Evolutionary conservation across 164 flowering plant species (phyloP), one percentile per base, ranked within the genome.

Genomic region (Aristolochia fimbriata): DNA sequence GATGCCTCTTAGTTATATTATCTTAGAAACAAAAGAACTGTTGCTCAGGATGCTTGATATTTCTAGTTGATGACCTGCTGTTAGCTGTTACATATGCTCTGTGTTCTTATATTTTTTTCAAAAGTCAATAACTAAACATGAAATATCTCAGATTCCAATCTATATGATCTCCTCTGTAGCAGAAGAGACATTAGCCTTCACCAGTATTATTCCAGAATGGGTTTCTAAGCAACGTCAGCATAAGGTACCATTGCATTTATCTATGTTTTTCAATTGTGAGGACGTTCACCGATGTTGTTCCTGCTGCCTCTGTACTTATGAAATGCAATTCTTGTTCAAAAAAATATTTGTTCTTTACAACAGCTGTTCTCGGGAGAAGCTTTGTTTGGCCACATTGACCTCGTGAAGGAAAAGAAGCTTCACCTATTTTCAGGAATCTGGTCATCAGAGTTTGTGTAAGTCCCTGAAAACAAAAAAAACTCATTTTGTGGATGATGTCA

Each of bases 171-270:
- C 97, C 58, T 68, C 85, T 55, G 75, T 79, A 53, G 97, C 97
- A 59, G 87, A 82, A 76, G 95, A 90, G 63, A 59, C 84, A 31
- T 64, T 93, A 68, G 80, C 92, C 15, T 85, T 62, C 60, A 62
- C 83, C 11, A 86, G 81, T 79, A 64, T 79, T 15, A 76, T 90
- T 51, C 99, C 96, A 51, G 99, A 93, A 71, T 93, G 99, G 97
- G 68, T 93, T 25, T 84, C 86, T 71, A 69, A 77, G 71, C 74
- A 80, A 59, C 77, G 85, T 27, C 96, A 90, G 70, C 81, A 86
- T 59, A 85, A 83, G 83, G 98, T 84, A 66, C 20, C 1, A 0
- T 46, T 17, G 2, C 14, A 23, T 51, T 27, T 4, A 7, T 15
- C 19, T 4, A 8, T 22, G 8, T 48, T 17, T 4, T 30, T 55